These are phyloP conservation scores for Pecoramyces ruminantium DNA, from an alignment of 192 early-diverging fungal genomes.

Conservation along the genomic window DNA sequence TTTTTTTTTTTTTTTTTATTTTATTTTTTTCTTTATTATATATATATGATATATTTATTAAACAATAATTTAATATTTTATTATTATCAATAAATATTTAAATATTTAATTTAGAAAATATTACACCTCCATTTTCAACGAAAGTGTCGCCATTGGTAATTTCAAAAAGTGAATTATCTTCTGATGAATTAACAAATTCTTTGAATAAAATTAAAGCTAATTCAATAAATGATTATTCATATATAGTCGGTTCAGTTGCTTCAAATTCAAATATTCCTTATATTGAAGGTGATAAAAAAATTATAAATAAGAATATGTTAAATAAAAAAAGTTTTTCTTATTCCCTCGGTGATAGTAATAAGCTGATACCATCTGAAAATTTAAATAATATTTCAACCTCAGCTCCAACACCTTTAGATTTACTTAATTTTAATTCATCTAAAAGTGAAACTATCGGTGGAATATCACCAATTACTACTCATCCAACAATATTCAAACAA, in stretches of 20 bases:
- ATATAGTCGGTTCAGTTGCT: background rate
- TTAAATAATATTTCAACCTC: background rate
- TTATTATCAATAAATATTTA: background rate
- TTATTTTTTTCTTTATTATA: too few species aligned
- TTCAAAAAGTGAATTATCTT: background rate
- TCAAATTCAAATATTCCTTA: background rate
- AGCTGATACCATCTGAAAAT: background rate
- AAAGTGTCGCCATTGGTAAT: background rate
- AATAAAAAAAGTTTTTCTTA: too few species aligned
- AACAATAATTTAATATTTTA: too few species aligned
- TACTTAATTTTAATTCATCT: background rate
- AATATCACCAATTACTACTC: background rate
- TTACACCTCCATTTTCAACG: background rate
- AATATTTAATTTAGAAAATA: background rate
- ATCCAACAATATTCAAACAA: background rate
- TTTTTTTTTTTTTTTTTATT: too few species aligned
- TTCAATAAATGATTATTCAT: background rate
- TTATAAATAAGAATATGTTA: too few species aligned
- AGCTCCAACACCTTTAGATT: background rate
- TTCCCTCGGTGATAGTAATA: background rate
- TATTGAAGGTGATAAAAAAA: background rate
- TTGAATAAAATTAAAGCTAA: background rate
- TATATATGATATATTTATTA: too few species aligned
- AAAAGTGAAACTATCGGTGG: background rate
- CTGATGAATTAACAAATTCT: background rate